Base-by-base conservation (phyloP, 2,329 filamentous ascomycete genomes). In the Xylariaceae sp. region DNA sequence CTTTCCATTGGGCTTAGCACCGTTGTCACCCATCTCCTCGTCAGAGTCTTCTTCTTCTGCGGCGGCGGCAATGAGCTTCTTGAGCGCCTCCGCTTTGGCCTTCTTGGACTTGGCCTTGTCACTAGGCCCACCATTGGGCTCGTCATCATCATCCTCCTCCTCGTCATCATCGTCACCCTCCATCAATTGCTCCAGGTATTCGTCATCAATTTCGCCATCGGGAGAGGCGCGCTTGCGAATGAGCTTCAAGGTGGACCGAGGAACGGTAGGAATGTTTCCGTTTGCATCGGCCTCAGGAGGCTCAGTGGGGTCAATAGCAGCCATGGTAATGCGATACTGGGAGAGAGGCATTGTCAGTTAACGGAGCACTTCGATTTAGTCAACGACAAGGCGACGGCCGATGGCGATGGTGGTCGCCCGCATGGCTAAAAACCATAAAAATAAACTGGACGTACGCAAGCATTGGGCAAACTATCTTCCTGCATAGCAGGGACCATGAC, bases 311-410 rank as follows among this genome's bases (percentile, higher is more conserved):
- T 99, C 92, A 71, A 99, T 87, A 62, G 94, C 94, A 67, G 95
- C 94, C 94, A 99, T 99, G 68, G 91, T 97, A 70, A 99, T 90
- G 72, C 90, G 90, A 77, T 96, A 95, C 91, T 96, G 67, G 31
- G 41, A 51, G 35, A 47, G 12, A 35, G 31, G 5, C 47, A 50
- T 62, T 19, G 59, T 74, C 60, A 73, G 70, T 58, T 19, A 49
- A 55, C 12, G 48, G 39, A 29, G 30, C 27, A 30, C 47, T 26
- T 42, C 19, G n/a, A 29, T 32, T 9, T 9, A 19, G 5, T 31
- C 34, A 43, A 31, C 34, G 11, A 27, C 11, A 8, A 30, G 37
- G 34, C 30, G n/a, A 9, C 11, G 11, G 37, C 34, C 27, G n/a
- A 47, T 34, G 34, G 26, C 30, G 12, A 39, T 19, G 31, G 30